Conservation (phyloP, 1,139 yeast species). For the Eremothecium coryli region DNA sequence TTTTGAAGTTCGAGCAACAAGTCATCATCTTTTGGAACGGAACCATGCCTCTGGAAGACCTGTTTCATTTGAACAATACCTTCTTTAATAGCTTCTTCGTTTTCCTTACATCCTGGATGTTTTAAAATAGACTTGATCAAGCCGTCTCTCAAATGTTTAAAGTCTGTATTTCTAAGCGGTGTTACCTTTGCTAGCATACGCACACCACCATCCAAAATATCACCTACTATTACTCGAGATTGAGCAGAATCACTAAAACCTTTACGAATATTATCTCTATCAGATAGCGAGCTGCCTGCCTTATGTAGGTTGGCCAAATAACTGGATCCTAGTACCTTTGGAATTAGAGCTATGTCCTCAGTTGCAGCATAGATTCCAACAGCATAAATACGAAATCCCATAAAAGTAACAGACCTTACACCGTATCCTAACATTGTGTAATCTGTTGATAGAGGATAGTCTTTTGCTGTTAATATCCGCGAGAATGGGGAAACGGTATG, state of each 20-base stretch:
- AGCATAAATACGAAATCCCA: conserved; percentile 79
- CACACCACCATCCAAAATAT: conserved; percentile 51
- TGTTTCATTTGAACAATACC: conserved; percentile 51
- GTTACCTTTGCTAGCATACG: conserved; percentile 64
- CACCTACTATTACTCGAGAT: conserved; percentile 45
- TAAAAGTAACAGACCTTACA: conserved; percentile 69
- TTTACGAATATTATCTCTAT: conserved; percentile 41
- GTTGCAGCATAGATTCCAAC: conserved; percentile 68
- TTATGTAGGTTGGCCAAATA: conserved; percentile 33
- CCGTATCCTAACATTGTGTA: conserved; percentile 68
- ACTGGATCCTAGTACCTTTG: conserved; percentile 38
- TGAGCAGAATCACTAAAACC: conserved; percentile 52
- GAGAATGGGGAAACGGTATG: conserved; percentile 48
- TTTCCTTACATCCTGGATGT: conserved; percentile 31
- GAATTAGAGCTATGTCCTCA: conserved; percentile 43
- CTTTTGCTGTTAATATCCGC: conserved; percentile 15
- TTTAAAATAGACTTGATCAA: conserved; percentile 54
- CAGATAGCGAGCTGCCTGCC: conserved; percentile 27
- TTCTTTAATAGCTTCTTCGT: conserved; percentile 32
- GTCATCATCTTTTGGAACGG: conserved; percentile 56
- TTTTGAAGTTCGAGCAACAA: conserved; percentile 42
- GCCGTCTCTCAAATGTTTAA: conserved; percentile 82
- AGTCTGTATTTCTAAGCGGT: conserved; percentile 85
- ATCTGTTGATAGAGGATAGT: conserved; percentile 17
- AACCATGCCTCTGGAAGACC: conserved; percentile 45